Evolutionary conservation across 2,329 filamentous ascomycete species (phyloP).

Genomic region (Remersonia thermophila): DNA sequence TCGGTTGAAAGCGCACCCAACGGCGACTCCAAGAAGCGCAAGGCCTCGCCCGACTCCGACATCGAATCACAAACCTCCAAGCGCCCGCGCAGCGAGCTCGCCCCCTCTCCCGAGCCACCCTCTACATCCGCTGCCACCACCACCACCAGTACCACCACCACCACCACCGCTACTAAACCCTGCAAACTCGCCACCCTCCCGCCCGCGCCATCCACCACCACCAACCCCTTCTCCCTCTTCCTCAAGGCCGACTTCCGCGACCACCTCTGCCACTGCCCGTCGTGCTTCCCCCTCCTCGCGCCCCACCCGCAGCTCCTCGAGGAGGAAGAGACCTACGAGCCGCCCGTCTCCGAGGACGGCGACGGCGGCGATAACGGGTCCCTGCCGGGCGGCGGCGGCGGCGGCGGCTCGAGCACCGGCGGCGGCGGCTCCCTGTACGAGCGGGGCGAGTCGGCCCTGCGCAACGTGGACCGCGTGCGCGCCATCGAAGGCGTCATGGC

Average conservation of each 20-base stretch:
- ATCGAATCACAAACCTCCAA: constrained; percentile 30
- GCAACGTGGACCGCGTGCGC: constrained; percentile 80
- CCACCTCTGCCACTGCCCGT: constrained; percentile 66
- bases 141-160: neutral
- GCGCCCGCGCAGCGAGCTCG: constrained; percentile 37
- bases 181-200: constrained; percentile 55
- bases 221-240: constrained; percentile 70
- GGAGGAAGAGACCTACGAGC: constrained; percentile 89
- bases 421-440: constrained; percentile 79
- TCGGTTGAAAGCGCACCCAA: neutral
- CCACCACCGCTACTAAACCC: constrained; percentile 1
- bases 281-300: constrained; percentile 65
- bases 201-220: constrained; percentile 33
- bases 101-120: neutral
- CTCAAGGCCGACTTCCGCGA: constrained; percentile 67
- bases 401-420: too few relatives aligned
- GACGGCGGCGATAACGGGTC: constrained; percentile 42
- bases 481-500: constrained; percentile 97
- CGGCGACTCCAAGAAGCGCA: constrained; percentile 43
- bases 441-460: constrained; percentile 82
- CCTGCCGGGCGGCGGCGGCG: constrained; percentile 43
- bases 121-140: too few relatives aligned
- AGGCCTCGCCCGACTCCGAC: constrained; percentile 31
- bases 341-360: constrained; percentile 63
- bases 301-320: constrained; percentile 73